These are phyloP conservation scores for Athelia psychrophila DNA, from an alignment of 1,284 basidiomycete genomes.

Conservation along the genomic window DNA sequence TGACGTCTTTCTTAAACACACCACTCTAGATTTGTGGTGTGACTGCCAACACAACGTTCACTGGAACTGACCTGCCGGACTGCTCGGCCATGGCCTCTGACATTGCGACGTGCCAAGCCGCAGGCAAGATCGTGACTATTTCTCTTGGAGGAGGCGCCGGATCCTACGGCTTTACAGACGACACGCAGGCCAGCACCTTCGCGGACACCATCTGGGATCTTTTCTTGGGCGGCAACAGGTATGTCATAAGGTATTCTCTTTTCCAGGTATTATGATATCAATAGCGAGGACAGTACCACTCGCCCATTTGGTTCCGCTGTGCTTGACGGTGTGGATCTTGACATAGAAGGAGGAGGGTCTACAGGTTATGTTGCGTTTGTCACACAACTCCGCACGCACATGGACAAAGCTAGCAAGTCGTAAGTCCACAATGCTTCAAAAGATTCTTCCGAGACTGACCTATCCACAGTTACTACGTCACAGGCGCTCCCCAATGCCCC, in stretches of 20 bases:
- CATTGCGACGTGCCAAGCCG: conserved; percentile 59
- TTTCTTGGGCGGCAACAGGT: conserved; percentile 53
- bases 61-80: conserved; percentile 54
- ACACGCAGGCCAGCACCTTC: conserved; percentile 48
- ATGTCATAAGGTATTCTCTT: conserved; percentile 29
- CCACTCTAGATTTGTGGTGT: conserved; percentile 45
- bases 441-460: not conserved
- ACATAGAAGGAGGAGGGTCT: conserved; percentile 60
- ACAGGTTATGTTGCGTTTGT: conserved; percentile 54
- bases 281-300: conserved; percentile 18
- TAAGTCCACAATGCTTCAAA: conserved; percentile 21
- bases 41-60: conserved; percentile 37
- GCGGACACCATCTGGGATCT: conserved; percentile 63
- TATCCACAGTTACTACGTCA: conserved; percentile 52
- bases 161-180: conserved; percentile 46
- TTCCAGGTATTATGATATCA: not conserved
- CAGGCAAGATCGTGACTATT: conserved; percentile 64
- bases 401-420: conserved; percentile 48
- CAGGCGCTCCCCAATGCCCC: conserved; percentile 66
- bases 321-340: conserved; percentile 65
- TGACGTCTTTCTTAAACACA: not conserved
- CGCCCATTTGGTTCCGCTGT: conserved; percentile 64
- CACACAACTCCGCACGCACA: conserved; percentile 44
- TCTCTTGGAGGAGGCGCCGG: conserved; percentile 64
- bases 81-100: conserved; percentile 52